These are phyloP conservation scores for Gomphus sp. DNA, from an alignment of 1,284 basidiomycete species.

Conservation along the genomic window DNA sequence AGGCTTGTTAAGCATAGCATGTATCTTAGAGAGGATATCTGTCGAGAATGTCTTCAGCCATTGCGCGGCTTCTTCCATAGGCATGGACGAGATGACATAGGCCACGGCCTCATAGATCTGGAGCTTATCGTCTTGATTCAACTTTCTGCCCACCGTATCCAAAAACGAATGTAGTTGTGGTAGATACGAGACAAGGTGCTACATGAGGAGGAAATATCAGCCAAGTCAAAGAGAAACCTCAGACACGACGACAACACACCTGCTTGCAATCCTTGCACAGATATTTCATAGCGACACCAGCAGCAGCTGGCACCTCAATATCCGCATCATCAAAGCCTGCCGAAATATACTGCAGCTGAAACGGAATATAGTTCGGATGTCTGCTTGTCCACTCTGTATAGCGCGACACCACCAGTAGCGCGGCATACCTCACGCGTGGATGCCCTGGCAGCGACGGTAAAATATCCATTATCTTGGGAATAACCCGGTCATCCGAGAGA, in stretches of 20 bases:
- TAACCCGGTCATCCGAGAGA: conserved; percentile 70
- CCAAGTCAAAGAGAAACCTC: conserved; percentile 2
- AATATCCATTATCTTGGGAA: conserved; percentile 93
- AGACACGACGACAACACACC: conserved; percentile 31
- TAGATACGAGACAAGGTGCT: conserved; percentile 89
- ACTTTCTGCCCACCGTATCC: conserved; percentile 62
- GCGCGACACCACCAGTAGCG: conserved; percentile 88
- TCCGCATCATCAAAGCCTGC: conserved; percentile 82
- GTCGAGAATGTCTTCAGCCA: conserved; percentile 80
- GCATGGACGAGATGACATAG: conserved; percentile 90
- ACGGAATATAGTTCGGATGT: conserved; percentile 83
- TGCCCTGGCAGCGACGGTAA: conserved; percentile 87
- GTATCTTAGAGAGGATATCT: conserved; percentile 64
- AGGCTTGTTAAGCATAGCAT: conserved; percentile 44
- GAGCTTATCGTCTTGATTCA: conserved; percentile 81
- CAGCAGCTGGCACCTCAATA: conserved; percentile 82
- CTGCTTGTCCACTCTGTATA: conserved; percentile 96
- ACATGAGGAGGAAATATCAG: conserved; percentile 7
- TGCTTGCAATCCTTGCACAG: conserved; percentile 94
- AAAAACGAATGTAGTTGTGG: conserved; percentile 90
- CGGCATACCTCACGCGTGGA: conserved; percentile 90
- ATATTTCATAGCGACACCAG: conserved; percentile 94
- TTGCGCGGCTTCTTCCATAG: conserved; percentile 74
- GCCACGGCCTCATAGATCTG: conserved; percentile 95
- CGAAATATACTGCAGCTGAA: conserved; percentile 87